Percentiles rank a stretch among this genome's conserved stretches.
These are phyloP conservation scores for Termitomyces sp. DNA, from an alignment of 768 basidiomycete species.

Conservation along the genomic window DNA sequence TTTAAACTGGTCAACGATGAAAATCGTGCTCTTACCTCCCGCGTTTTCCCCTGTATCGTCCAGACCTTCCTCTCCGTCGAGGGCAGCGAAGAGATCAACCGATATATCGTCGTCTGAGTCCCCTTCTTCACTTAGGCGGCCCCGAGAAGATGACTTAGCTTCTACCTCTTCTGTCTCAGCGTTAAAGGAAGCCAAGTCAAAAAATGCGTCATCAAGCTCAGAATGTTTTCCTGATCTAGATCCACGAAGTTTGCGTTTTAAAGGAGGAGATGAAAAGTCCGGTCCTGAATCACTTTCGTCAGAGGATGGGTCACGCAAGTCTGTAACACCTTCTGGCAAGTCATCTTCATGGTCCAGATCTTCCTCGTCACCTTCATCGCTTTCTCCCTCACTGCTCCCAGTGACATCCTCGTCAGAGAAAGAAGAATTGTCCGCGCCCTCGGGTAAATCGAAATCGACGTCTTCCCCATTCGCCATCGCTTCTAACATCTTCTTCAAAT, in stretches of 20 bases:
- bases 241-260: conserved; percentile 12
- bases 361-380: conserved; percentile 20
- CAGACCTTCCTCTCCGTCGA: conserved; percentile 43
- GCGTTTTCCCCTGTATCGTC: conserved; percentile 37
- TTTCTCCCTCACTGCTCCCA: conserved; percentile 18
- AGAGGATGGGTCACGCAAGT: conserved; percentile 32
- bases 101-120: conserved; percentile 43
- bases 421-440: conserved; percentile 22
- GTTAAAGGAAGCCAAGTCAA: conserved; percentile 85
- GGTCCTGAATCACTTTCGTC: conserved; percentile 28
- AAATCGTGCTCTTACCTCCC: conserved; percentile 29
- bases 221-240: conserved; percentile 14
- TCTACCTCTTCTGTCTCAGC: conserved; percentile 77
- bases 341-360: conserved; percentile 9
- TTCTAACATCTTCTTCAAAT: conserved; percentile 19
- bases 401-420: conserved; percentile 11
- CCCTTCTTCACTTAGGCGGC: conserved; percentile 44
- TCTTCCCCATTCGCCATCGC: conserved; percentile 26
- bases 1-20: not conserved
- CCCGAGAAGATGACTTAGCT: conserved; percentile 53
- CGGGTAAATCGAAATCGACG: conserved; percentile 25
- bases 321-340: conserved; percentile 19
- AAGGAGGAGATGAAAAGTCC: conserved; percentile 20
- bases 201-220: conserved; percentile 85
- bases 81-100: conserved; percentile 62